Evolutionary conservation across 805 yeast genomes (phyloP).

Genomic region (Starmerella scarabaei): DNA sequence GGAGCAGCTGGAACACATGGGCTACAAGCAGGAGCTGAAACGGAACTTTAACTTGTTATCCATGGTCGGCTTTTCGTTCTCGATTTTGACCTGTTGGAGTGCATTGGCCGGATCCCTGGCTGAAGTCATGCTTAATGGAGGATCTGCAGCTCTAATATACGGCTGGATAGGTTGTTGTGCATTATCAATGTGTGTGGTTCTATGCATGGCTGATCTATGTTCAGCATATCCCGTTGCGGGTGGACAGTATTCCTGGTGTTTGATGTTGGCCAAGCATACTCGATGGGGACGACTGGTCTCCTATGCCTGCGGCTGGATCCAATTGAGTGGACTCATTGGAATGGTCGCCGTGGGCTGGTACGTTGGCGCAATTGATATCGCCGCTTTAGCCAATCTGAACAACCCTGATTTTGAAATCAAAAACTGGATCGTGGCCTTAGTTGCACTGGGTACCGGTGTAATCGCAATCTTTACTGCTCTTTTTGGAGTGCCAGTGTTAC

Average conservation of each 20-base stretch:
- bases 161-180: constrained; percentile 41
- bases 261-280: constrained; percentile 23
- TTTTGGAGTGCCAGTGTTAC: constrained; percentile 29
- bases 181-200: constrained; percentile 44
- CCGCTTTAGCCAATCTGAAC: constrained; percentile 38
- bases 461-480: constrained; percentile 17
- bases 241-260: constrained; percentile 58
- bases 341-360: constrained; percentile 49
- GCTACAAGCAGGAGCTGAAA: constrained; percentile 50
- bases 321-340: constrained; percentile 50
- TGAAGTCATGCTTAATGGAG: constrained; percentile 48
- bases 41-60: constrained; percentile 47
- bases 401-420: constrained; percentile 27
- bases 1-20: constrained; percentile 28
- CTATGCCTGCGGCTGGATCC: constrained; percentile 48
- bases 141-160: constrained; percentile 53
- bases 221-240: constrained; percentile 45
- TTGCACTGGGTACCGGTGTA: constrained; percentile 21
- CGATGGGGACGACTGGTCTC: constrained; percentile 38
- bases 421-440: constrained; percentile 22
- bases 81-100: constrained; percentile 52
- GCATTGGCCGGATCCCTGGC: constrained; percentile 51
- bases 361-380: constrained; percentile 39
- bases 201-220: constrained; percentile 52
- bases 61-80: constrained; percentile 39